phyloP scores from a whole-genome alignment of 2,329 filamentous ascomycete species.

The Clarireedia hainanense region DNA sequence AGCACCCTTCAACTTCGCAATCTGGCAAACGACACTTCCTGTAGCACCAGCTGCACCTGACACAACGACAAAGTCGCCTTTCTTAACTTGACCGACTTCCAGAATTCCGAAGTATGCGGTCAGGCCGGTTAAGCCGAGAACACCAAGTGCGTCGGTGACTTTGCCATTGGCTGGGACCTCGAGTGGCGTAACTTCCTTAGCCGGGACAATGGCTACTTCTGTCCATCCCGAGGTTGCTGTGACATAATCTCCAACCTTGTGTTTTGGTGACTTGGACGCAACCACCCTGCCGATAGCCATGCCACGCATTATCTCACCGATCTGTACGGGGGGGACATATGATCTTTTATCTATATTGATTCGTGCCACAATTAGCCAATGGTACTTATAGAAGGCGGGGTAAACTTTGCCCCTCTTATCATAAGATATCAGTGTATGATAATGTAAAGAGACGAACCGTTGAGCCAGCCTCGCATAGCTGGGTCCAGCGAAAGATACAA shows the following conservation, averaged over 20 bases:
- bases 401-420: neutral
- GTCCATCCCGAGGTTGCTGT: conserved; percentile 53
- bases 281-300: conserved; percentile 50
- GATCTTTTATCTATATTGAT: conserved; percentile 37
- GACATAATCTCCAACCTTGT: conserved; percentile 51
- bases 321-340: conserved; percentile 61
- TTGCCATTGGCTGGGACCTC: conserved; percentile 35
- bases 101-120: conserved; percentile 72
- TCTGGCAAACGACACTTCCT: conserved; percentile 68
- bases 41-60: conserved; percentile 73
- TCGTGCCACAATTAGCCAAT: neutral
- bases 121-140: conserved; percentile 58
- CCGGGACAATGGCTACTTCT: conserved; percentile 52
- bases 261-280: conserved; percentile 48
- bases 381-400: neutral
- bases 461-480: conserved; percentile 69
- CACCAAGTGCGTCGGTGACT: conserved; percentile 53
- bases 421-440: neutral
- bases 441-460: conserved; percentile 33
- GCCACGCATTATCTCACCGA: conserved; percentile 63
- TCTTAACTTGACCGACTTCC: conserved; percentile 58
- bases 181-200: conserved; percentile 39
- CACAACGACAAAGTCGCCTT: conserved; percentile 68
- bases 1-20: conserved; percentile 63
- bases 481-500: conserved; percentile 65